Evolutionary conservation across 345 rosid species (phyloP).

Genomic region (Citrus australasica): DNA sequence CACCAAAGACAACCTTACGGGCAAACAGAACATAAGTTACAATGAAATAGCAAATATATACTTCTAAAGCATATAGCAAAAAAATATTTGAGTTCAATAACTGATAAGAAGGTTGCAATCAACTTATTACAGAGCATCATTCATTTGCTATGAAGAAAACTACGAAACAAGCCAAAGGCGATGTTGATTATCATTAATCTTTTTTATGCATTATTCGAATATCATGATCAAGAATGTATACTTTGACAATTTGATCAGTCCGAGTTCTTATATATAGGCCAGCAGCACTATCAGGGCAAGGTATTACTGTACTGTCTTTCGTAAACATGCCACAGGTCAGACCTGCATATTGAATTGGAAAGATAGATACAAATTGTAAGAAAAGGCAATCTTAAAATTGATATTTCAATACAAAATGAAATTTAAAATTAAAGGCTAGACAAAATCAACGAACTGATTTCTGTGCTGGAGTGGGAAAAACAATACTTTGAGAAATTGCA

Average conservation of each 20-base stretch:
- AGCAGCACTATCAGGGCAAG: constrained; percentile 79
- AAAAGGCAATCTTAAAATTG: background rate
- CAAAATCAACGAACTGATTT: constrained; percentile 1
- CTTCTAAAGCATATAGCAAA: background rate
- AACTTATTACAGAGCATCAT: background rate
- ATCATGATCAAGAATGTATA: constrained; percentile 31
- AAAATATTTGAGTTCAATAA: background rate
- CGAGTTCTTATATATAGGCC: constrained; percentile 91
- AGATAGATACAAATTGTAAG: background rate
- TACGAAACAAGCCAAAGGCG: background rate
- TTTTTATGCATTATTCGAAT: constrained; percentile 9
- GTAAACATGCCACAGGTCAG: constrained; percentile 84
- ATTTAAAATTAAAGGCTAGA: background rate
- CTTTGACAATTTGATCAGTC: constrained; percentile 75
- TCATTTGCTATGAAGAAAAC: background rate
- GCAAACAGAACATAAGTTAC: constrained; percentile 6
- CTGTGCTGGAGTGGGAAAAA: background rate
- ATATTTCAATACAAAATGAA: background rate
- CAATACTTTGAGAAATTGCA: background rate
- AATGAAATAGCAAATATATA: background rate
- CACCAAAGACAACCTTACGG: constrained; percentile 66
- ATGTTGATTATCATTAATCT: background rate
- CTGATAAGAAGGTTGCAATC: background rate
- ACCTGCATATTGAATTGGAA: constrained; percentile 56
- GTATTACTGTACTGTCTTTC: constrained; percentile 62